Base-by-base conservation (phyloP, 192 early-diverging fungal species). In the Coemansia sp. region DNA sequence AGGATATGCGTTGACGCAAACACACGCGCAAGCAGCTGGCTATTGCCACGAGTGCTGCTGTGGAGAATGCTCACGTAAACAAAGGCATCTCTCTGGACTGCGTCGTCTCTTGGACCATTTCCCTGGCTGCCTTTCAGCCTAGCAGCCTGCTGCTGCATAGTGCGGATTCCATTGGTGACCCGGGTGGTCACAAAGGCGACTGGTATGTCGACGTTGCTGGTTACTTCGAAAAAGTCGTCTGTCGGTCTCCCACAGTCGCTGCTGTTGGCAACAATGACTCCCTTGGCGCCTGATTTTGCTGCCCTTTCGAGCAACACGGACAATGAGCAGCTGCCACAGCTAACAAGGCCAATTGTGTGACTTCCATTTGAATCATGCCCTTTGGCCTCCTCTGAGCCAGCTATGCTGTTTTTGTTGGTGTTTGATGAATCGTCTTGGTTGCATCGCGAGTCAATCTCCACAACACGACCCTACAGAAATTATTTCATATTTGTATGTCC, bases 211-310 rank as follows among this genome's bases (percentile, higher is more conserved):
- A 75, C 42, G 63, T 65, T 73, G 37, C 66, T 38, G 11, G 74
- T 57, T 11, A 68, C 72, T 12, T 81, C 71, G 21, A 82, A 41
- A 39, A 82, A 74, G 56, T 68, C 61, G 38, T 70, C 60, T 8
- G 70, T 81, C 18, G 79, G 68, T 37, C 65, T 64, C 9, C 74
- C 74, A 44, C 79, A 82, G 49, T 61, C 57, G 56, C 75, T 74
- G n/a, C 74, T 72, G 61, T 82, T 82, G 52, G 71, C 66, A 10
- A 82, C 50, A 6, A 82, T 48, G 12, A 82, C 57, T 15, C 79
- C 79, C 26, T 61, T 68, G 44, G 71, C 64, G 1, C 68, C 79
- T 16, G 63, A 41, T 11, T 64, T 71, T 19, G 41, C 63, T 11
- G 71, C 79, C 64, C 74, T 65, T 39, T 38, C 71, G 9, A 82